Conservation (phyloP, 1,139 yeast species). For the Suhomyces anneliseae region DNA sequence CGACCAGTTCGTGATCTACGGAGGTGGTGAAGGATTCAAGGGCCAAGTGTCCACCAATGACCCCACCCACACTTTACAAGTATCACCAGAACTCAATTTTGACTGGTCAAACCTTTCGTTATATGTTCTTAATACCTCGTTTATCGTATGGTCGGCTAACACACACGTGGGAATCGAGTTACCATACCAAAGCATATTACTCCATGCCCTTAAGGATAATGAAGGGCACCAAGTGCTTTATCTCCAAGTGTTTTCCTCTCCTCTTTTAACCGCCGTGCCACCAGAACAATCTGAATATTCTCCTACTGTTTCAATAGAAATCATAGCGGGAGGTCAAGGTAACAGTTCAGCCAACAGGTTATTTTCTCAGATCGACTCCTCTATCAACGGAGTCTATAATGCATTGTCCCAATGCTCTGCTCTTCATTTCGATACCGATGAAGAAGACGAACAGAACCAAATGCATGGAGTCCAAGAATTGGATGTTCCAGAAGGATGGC, state of each 20-base stretch:
- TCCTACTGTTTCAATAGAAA: slow-evolving; percentile 22
- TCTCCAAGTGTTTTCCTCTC: slow-evolving; percentile 33
- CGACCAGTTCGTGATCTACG: slow-evolving; percentile 44
- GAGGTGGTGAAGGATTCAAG: slow-evolving; percentile 32
- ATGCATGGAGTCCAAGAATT: slow-evolving; percentile 12
- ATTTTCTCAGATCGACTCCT: slow-evolving; percentile 11
- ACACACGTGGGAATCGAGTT: slow-evolving; percentile 36
- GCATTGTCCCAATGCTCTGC: slow-evolving; percentile 43
- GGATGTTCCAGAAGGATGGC: slow-evolving; percentile 27
- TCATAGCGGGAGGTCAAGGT: slow-evolving; percentile 8
- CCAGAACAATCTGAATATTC: slow-evolving; percentile 17
- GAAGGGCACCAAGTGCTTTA: slow-evolving; percentile 22
- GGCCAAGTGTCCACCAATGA: slow-evolving; percentile 19
- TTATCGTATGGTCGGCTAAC: slow-evolving; percentile 38
- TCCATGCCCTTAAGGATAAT: slow-evolving; percentile 37
- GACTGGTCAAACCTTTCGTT: slow-evolving; percentile 23
- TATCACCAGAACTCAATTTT: slow-evolving; percentile 13
- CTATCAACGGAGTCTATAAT: slow-evolving; percentile 27
- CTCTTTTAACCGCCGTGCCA: slow-evolving; percentile 15
- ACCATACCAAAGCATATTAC: slow-evolving; percentile 38
- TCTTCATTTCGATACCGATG: slow-evolving; percentile 34
- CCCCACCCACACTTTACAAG: slow-evolving; percentile 14
- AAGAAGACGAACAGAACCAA: slow-evolving; percentile 17
- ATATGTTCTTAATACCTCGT: slow-evolving; percentile 39
- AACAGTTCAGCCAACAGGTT: slow-evolving; percentile 11